Base-by-base conservation (phyloP, 192 early-diverging fungal species). In the Mortierella hygrophila region DNA sequence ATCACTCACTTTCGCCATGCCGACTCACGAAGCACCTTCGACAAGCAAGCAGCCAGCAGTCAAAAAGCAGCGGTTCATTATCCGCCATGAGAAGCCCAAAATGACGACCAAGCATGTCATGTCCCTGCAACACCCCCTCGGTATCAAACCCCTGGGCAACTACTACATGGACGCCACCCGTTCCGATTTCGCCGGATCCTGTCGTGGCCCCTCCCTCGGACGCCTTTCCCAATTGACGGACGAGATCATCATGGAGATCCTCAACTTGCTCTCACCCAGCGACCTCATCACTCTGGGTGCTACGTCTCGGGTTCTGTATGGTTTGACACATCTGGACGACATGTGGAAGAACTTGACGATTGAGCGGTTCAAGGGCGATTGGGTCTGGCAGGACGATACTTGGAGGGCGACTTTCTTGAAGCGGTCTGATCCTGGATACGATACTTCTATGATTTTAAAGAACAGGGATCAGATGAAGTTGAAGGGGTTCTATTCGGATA, bases 71-170 rank as follows among this genome's bases (percentile, higher is more conserved):
- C 74, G 84, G 10, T 76, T 86, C 68, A 81, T 78, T 81, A 79
- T 86, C 52, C 75, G 84, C 41, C 79, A 86, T 78, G 84, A 86
- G 20, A 80, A 79, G 18, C 72, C 84, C 29, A 86, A 81, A 75
- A 81, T 86, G 42, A 86, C 84, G 6, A 86, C 84, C 21, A 77
- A 81, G 65, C 84, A 86, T 57, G 47, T 81, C 57, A 86, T 86
- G 79, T 80, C 74, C 16, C 35, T 86, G 10, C 84, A 86, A 38
- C 89, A 94, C 63, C 93, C 94, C 35, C 80, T 85, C 29, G 92
- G 93, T 20, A 92, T 93, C 54, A 90, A 91, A 76, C 94, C 94
- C 32, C 60, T 89, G 37, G 94, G 94, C 15, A 94, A 94, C 89
- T 88, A 87, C 54, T 90, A 91, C 68, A 88, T 94, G 76, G 90